Evolutionary conservation across 108 stramenopile genomes (phyloP), one percentile per base, ranked within the genome.

Genomic region (Pseudonitzschia multistriata): DNA sequence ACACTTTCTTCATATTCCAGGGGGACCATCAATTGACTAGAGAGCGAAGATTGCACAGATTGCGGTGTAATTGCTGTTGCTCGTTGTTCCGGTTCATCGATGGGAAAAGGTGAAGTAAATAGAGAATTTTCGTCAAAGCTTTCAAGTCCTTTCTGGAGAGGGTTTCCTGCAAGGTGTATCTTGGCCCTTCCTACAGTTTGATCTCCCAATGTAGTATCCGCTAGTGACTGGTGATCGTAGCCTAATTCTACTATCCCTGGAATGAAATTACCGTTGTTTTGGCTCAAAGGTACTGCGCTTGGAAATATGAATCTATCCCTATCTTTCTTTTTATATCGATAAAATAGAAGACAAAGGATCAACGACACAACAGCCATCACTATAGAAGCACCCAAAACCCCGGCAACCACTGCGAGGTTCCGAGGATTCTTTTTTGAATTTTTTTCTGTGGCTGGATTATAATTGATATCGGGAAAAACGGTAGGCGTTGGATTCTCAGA

Each of bases 41-140:
- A 64, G 34, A 52, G 21, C 15, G 50, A 52, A 14, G 57, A 5
- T 2, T 17, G 57, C n/a, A 33, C 19, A 15, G 31, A 34, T 11
- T 5, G 27, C n/a, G 35, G 31, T 2, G 28, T 30, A 11, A 59
- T 59, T 19, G 35, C 35, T 3, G 31, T 29, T 7, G 57, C 62
- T 21, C 24, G 27, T 7, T 64, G 19, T 64, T 70, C 69, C 47
- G 15, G 60, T 28, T 67, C 57, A n/a, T 59, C 33, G 10, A 66
- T 52, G 29, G 70, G 60, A 63, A 62, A 67, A 7, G 77, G 71
- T 5, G 78, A 59, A 6, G 78, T 79, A 40, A 73, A 79, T 40
- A 79, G 42, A 1, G 72, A 73, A 48, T 70, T 79, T 45, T 79
- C 78, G 60, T 79, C 78, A 59, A 79, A 72, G 29, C 78, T 79